Conservation (phyloP, 2,329 filamentous ascomycete species). For the Sclerotiophoma versabilis region DNA sequence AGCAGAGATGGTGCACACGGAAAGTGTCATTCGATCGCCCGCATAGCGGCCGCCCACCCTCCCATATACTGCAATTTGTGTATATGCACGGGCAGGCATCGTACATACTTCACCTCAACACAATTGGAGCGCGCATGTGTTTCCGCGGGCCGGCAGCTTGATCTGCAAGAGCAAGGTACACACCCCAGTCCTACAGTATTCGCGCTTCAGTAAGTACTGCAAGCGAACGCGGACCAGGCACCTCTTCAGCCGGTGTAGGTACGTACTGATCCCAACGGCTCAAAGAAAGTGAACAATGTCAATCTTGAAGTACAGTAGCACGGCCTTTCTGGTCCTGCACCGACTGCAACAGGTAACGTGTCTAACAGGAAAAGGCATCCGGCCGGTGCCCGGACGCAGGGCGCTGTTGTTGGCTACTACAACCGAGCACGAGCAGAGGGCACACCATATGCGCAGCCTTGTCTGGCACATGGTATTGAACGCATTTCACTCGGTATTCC, state of each 20-base stretch:
- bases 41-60: conserved; percentile 38
- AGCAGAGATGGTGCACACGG: conserved; percentile 23
- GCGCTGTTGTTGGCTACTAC: conserved; percentile 22
- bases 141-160: conserved; percentile 45
- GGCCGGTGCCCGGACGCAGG: conserved; percentile 26
- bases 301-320: conserved; percentile 34
- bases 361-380: conserved; percentile 28
- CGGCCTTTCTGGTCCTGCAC: conserved; percentile 15
- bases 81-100: conserved; percentile 41
- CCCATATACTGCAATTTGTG: conserved; percentile 23
- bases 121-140: conserved; percentile 42
- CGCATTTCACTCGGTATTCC: conserved; percentile 18
- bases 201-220: conserved; percentile 38
- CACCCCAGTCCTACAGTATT: conserved; percentile 36
- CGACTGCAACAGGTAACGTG: conserved; percentile 36
- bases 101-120: conserved; percentile 21
- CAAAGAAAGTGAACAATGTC: conserved; percentile 38
- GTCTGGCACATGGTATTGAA: conserved; percentile 27
- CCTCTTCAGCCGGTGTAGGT: conserved; percentile 47
- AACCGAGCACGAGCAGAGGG: conserved; percentile 23
- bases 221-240: conserved; percentile 42
- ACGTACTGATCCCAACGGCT: conserved; percentile 34
- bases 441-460: conserved; percentile 22
- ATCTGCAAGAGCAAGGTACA: conserved; percentile 48
- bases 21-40: conserved; percentile 35